phyloP scores from a whole-genome alignment of 371 early-diverging fungal genomes.

The Rhizopus stolonifer region DNA sequence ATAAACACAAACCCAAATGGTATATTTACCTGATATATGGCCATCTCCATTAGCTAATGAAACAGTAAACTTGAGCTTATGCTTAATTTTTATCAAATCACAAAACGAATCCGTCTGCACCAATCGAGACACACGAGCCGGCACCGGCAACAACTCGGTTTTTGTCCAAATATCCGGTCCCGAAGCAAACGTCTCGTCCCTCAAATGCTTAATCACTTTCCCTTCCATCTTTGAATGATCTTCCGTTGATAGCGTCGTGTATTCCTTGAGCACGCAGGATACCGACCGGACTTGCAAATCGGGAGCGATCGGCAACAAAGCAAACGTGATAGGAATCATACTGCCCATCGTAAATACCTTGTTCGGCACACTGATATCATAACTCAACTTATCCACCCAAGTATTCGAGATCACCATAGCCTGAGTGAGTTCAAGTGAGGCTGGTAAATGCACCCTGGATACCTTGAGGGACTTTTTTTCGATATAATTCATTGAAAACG shows the following conservation, averaged over 20 bases:
- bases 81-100: slow-evolving; percentile 44
- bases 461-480: slow-evolving; percentile 31
- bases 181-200: slow-evolving; percentile 32
- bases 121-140: slow-evolving; percentile 22
- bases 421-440: slow-evolving; percentile 41
- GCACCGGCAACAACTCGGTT: slow-evolving; percentile 29
- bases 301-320: slow-evolving; percentile 34
- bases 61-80: slow-evolving; percentile 45
- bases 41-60: slow-evolving; percentile 48
- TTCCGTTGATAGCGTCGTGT: slow-evolving; percentile 28
- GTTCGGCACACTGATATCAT: slow-evolving; percentile 45
- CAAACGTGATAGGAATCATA: slow-evolving; percentile 43
- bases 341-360: slow-evolving; percentile 36
- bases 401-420: slow-evolving; percentile 40
- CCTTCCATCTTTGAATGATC: slow-evolving; percentile 38
- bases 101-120: slow-evolving; percentile 30
- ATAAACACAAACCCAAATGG: neutral
- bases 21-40: slow-evolving; percentile 52
- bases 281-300: slow-evolving; percentile 34
- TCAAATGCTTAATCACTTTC: slow-evolving; percentile 25
- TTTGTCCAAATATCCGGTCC: slow-evolving; percentile 24
- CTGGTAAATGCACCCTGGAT: slow-evolving; percentile 32
- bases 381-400: slow-evolving; percentile 47
- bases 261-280: slow-evolving; percentile 41
- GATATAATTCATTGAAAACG: slow-evolving; percentile 39